phyloP scores from a whole-genome alignment of 192 early-diverging fungal species.

The Entomortierella parvispora region DNA sequence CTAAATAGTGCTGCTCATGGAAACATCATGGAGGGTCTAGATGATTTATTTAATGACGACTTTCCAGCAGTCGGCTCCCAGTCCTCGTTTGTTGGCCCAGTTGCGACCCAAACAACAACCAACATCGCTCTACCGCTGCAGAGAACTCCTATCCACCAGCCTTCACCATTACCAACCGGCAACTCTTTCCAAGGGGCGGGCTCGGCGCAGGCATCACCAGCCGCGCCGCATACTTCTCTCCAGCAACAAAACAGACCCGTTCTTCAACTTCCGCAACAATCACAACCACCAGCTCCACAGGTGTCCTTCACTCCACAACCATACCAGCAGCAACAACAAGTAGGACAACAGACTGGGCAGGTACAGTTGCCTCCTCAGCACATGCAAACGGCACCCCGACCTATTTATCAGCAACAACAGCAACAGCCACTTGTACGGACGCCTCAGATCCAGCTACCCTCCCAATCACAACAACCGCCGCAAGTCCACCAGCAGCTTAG shows the following conservation, averaged over 20 bases:
- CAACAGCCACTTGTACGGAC: slow-evolving; percentile 7
- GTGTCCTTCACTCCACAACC: background rate
- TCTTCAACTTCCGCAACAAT: background rate
- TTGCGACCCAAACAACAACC: background rate
- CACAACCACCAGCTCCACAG: slow-evolving; percentile 4
- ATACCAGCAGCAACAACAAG: slow-evolving; percentile 20
- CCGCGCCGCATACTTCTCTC: slow-evolving; percentile 5
- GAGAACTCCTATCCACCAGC: too few relatives aligned
- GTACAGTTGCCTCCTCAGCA: background rate
- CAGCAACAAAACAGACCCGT: background rate
- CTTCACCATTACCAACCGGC: slow-evolving; percentile 1
- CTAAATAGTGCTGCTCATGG: slow-evolving; percentile 24
- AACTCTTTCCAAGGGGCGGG: slow-evolving; percentile 2
- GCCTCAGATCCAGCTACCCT: background rate
- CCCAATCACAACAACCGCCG: background rate
- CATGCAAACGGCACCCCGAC: background rate
- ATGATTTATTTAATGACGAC: slow-evolving; percentile 40
- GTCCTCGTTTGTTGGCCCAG: too few relatives aligned
- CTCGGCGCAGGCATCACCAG: slow-evolving; percentile 11
- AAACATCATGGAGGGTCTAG: slow-evolving; percentile 40
- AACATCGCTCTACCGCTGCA: too few relatives aligned
- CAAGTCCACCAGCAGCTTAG: background rate
- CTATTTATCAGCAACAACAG: slow-evolving; percentile 8
- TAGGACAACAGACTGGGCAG: background rate
- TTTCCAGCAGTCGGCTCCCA: slow-evolving; percentile 5